Evolutionary conservation across 2,329 filamentous ascomycete genomes (phyloP), one percentile per base, ranked within the genome.

Genomic region (Epichloe gansuensis): DNA sequence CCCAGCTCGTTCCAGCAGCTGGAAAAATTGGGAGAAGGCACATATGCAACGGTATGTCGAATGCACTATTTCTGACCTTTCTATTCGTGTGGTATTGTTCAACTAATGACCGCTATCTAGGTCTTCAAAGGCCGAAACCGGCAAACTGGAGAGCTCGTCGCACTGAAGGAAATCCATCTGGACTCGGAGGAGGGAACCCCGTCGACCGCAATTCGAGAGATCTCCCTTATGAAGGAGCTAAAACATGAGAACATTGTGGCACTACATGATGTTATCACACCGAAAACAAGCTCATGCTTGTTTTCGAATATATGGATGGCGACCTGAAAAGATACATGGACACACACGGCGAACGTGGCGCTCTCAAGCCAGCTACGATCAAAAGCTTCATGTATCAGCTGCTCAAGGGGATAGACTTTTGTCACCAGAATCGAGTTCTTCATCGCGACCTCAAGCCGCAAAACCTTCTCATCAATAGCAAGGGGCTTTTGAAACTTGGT

Each of bases 361-460:
- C 90, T 48, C 77, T 98, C 52, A 91, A 95, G 67, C 87, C 89
- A 41, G 73, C 80, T 52, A 93, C 89, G 52, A 96, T 98, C 79
- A 97, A 97, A 74, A 94, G 89, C 25, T 98, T 97, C 78, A 97
- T 97, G 91, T 93, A 91, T 72, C 93, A 98, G 73, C 81, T 98
- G 35, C 82, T 97, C 56, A 85, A 88, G 63, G 93, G 93, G 52
- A 96, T 97, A 64, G 91, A 93, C 56, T 98, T 97, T 67, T 98
- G 93, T 73, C 93, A 98, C 72, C 88, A 95, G 62, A 97, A 97
- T 69, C 81, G 93, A 55, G 93, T 98, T 35, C 80, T 98, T 17
- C 93, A 98, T 69, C 87, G 93, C 55, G 91, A 97, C 61, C 75
- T 97, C 31, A 97, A 97, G 73, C 91, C 91, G 0, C 91, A 97